A percentile compares a stretch with the other conserved stretches of the same genome.
Evolutionary conservation across 305 asterid species (phyloP).

Genomic region (Euphrasia arctica): DNA sequence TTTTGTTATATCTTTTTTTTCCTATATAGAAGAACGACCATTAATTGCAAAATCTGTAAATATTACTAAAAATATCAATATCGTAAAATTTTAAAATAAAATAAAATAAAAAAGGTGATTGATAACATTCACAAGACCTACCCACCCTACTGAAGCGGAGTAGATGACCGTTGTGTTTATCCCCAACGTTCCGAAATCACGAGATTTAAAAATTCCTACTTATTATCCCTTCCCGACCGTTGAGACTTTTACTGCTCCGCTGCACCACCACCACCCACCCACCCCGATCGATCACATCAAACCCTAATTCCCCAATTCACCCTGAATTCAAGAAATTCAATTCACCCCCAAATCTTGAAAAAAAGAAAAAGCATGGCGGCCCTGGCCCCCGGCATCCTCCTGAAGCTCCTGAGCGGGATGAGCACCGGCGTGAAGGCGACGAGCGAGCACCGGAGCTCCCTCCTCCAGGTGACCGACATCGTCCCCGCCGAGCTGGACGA

Average conservation of each 20-base stretch:
- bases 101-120: no score
- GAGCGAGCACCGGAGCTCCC: constrained; percentile 80
- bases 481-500: constrained; percentile 97
- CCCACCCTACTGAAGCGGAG: constrained; percentile 1
- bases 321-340: background rate
- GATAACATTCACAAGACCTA: constrained; percentile 18
- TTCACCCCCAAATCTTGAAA: no score
- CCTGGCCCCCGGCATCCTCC: constrained; percentile 81
- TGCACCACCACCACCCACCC: background rate
- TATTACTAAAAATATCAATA: no score
- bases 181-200: constrained; percentile 38
- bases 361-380: constrained; percentile 45
- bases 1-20: no score
- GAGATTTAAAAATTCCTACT: constrained; percentile 3
- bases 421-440: constrained; percentile 81
- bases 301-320: constrained; percentile 1
- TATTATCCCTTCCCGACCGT: constrained; percentile 33
- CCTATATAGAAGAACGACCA: no score
- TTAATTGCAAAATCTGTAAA: no score
- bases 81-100: no score
- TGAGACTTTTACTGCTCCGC: constrained; percentile 19
- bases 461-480: constrained; percentile 92
- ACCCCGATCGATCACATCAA: background rate
- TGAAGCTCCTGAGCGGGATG: constrained; percentile 81
- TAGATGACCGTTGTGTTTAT: constrained; percentile 40